Percentiles rank a stretch among this genome's conserved stretches.
These are phyloP conservation scores for Coemansia sp. DNA, from an alignment of 192 early-diverging fungal species.

Conservation along the genomic window DNA sequence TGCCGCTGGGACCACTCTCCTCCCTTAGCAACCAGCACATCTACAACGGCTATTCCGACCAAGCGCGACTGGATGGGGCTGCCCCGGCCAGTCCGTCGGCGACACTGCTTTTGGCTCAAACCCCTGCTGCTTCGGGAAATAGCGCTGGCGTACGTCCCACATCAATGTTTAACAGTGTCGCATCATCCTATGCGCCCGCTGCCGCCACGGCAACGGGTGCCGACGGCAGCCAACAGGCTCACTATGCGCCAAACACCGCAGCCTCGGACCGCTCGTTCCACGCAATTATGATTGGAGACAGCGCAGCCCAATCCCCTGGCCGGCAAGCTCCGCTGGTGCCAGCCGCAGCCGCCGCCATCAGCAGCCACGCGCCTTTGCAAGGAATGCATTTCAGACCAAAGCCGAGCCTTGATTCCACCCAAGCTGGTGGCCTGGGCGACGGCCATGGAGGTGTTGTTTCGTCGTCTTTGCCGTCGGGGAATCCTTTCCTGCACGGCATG, in stretches of 20 bases:
- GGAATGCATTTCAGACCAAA: slow-evolving; percentile 16
- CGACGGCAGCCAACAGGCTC: slow-evolving; percentile 6
- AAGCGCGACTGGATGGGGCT: slow-evolving; percentile 2
- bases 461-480: slow-evolving; percentile 26
- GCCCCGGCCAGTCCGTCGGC: slow-evolving; percentile 1
- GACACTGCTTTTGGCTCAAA: slow-evolving; percentile 12
- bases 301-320: slow-evolving; percentile 10
- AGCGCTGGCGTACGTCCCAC: slow-evolving; percentile 11
- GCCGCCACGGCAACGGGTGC: neutral
- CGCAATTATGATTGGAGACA: slow-evolving; percentile 47
- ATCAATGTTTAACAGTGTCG: slow-evolving; percentile 21
- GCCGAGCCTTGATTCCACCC: slow-evolving; percentile 19
- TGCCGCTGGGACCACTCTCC: slow-evolving; percentile 18
- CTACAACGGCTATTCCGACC: slow-evolving; percentile 27
- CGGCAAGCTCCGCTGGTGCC: neutral
- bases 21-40: slow-evolving; percentile 13
- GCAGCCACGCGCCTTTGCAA: slow-evolving; percentile 2
- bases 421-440: slow-evolving; percentile 3
- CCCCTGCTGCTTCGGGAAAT: slow-evolving; percentile 10
- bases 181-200: too few species aligned
- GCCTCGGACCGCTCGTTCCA: slow-evolving; percentile 43
- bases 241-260: slow-evolving; percentile 29
- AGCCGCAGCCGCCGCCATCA: neutral
- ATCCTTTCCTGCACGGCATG: slow-evolving; percentile 17
- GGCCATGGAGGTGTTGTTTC: slow-evolving; percentile 20